Base-by-base conservation (phyloP, 2,329 filamentous ascomycete genomes). In the Alternaria burnsii region DNA sequence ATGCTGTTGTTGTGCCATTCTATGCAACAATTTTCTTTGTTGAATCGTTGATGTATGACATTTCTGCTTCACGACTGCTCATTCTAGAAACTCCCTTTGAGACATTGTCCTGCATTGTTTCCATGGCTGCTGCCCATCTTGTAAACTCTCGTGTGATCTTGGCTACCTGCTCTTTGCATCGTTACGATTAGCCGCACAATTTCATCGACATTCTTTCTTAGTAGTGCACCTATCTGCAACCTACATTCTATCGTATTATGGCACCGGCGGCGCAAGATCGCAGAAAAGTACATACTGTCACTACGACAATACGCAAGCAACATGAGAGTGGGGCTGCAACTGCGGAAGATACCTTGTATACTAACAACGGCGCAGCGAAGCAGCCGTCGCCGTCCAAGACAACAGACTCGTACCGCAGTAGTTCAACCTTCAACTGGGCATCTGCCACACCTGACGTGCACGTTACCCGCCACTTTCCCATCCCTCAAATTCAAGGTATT, bases 401-500 rank as follows among this genome's bases (percentile, higher is more conserved):
- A n/a, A 22, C 7, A 12, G 3, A 42, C 24, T 36, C 22, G 6
- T 26, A 14, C 16, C 3, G 18, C 9, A 41, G 26, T 30, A 30
- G 11, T 28, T 43, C 46, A 12, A 24, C 14, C 1, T 51, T 58
- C 40, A 36, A 16, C 22, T 43, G 20, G 30, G 22, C 50, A 4
- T 40, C 14, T 32, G 7, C 32, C 26, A 16, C 26, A 34, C 20
- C 26, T 10, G 6, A 36, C 4, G 0, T 20, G 6, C 16, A 47
- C 16, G 1, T 6, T 6, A 12, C 5, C 5, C 50, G 16, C 22
- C 16, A 16, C 20, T 58, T 51, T 20, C 38, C 30, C 2, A 56
- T 51, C 16, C 24, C 53, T 8, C 57, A 56, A 16, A 40, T 56
- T 5, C 57, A 56, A 28, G 57, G 40, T 12, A 34, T 59, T n/a